Base-by-base conservation (phyloP, 73 alveolate species). In the Paramecium tetraurelia region DNA sequence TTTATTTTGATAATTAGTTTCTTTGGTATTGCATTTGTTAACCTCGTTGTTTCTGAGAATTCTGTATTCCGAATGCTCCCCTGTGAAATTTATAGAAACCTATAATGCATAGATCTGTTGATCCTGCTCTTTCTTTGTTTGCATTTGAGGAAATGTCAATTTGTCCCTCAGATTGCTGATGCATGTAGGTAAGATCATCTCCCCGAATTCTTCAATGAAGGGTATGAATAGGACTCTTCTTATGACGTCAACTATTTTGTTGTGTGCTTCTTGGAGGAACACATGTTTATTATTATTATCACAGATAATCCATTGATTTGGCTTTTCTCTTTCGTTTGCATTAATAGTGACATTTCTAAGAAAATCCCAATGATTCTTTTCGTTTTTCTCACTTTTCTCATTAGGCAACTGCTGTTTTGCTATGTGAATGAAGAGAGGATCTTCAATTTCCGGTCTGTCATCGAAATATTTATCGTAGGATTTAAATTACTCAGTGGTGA, bases 121-220 rank as follows among this genome's bases (percentile, higher is more conserved):
- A 21, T 43, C 33, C 14, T 24, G n/a, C 7, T 24, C 33, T 43
- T 24, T 46, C 20, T 20, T 40, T 5, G 27, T 4, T 27, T 63
- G 21, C 9, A 31, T 4, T 40, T 16, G 12, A 31, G 84, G 86
- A 4, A 72, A 33, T 35, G 57, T 36, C 24, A 72, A 72, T 44
- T 80, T 80, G 21, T 80, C 90, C 33, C 21, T 80, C 21, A 80
- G 18, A 80, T 80, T 80, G 12, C 18, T 43, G 7, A 80, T 80
- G 18, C 90, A 80, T 80, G 57, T 22, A 3, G 70, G 90, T 8
- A 80, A 24, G 20, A 80, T 43, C 6, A 41, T 1, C 4, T 80
- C 90, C 43, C 90, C 90, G 24, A 38, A 80, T 43, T 80, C 90
- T 80, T 80, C 90, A 18, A 80, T 40, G 12, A 80, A 80, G n/a